Base-by-base conservation (phyloP, 768 basidiomycete genomes). In the Scleroderma bovista region DNA sequence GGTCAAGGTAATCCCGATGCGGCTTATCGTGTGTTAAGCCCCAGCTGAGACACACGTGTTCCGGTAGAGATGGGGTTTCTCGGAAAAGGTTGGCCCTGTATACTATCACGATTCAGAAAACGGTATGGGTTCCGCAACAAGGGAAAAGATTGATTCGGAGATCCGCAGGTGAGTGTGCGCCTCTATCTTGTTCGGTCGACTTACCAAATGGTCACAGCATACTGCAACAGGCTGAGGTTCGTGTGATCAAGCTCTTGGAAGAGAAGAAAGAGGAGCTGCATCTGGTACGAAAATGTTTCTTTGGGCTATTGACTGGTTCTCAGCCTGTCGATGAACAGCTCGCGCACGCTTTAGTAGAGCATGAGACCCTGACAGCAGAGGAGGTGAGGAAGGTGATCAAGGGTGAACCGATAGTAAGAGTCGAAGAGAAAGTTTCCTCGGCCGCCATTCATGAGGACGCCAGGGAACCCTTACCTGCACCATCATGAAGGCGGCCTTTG, bases 271-370 rank as follows among this genome's bases (percentile, higher is more conserved):
- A 81, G 19, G 90, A 94, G 61, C 70, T 95, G 38, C 86, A 93
- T 67, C 75, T 72, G 69, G 86, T 87, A 68, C 48, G 74, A 60
- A 51, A 57, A 47, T 43, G 13, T 37, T 16, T 39, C 40, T 26
- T 48, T 20, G n/a, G 6, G 2, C 9, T 46, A 40, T 23, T 34
- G 10, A 24, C 13, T 19, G 1, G 13, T 15, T 26, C 34, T 54
- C 50, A 54, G 11, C 6, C 29, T 17, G 36, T 29, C 44, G 9
- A 26, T 26, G 29, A 19, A 24, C 55, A 93, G 92, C 81, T 98
- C 36, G 94, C 95, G 2, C 78, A 79, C 48, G 95, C 95, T 10
- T 72, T 99, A 51, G 86, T 99, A 12, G 93, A 97, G 65, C 87
- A 95, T 68, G 95, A 99, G 73, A 97, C 95, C 17, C 72, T 99